These are phyloP conservation scores for Pichia sp. DNA, from an alignment of 1,139 yeast genomes.

Conservation along the genomic window DNA sequence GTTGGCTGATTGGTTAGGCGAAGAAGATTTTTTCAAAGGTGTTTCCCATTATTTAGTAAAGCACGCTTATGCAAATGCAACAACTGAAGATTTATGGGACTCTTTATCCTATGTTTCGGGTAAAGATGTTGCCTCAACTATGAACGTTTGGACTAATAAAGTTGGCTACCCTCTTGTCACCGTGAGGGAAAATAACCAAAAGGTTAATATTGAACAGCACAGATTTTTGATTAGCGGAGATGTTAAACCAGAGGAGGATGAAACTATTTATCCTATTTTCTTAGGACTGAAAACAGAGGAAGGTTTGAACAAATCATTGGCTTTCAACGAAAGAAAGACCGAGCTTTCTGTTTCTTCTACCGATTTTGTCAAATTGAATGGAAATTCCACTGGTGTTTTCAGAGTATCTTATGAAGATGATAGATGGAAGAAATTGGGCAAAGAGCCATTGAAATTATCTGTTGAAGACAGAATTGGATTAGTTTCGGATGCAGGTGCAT, in stretches of 20 bases:
- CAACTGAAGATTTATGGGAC: slow-evolving; percentile 44
- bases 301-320: slow-evolving; percentile 40
- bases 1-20: slow-evolving; percentile 48
- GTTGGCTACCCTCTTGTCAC: slow-evolving; percentile 48
- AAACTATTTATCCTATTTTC: slow-evolving; percentile 68
- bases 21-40: slow-evolving; percentile 43
- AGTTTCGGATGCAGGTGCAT: slow-evolving; percentile 56
- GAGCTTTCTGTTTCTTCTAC: slow-evolving; percentile 8
- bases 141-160: slow-evolving; percentile 47
- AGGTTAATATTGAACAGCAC: slow-evolving; percentile 37
- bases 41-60: slow-evolving; percentile 44
- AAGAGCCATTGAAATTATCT: slow-evolving; percentile 42
- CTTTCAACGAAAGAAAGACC: slow-evolving; percentile 53
- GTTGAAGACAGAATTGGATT: slow-evolving; percentile 60
- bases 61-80: slow-evolving; percentile 44
- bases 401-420: slow-evolving; percentile 55
- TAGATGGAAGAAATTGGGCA: slow-evolving; percentile 39
- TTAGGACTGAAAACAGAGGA: slow-evolving; percentile 48
- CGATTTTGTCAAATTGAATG: slow-evolving; percentile 54
- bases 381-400: slow-evolving; percentile 56
- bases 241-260: slow-evolving; percentile 35
- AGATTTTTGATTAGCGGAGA: slow-evolving; percentile 57
- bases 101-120: slow-evolving; percentile 41
- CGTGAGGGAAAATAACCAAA: slow-evolving; percentile 28
- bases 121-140: slow-evolving; percentile 38